Evolutionary conservation across 768 basidiomycete genomes (phyloP).

Genomic region (Pleurotus tuber-regium): DNA sequence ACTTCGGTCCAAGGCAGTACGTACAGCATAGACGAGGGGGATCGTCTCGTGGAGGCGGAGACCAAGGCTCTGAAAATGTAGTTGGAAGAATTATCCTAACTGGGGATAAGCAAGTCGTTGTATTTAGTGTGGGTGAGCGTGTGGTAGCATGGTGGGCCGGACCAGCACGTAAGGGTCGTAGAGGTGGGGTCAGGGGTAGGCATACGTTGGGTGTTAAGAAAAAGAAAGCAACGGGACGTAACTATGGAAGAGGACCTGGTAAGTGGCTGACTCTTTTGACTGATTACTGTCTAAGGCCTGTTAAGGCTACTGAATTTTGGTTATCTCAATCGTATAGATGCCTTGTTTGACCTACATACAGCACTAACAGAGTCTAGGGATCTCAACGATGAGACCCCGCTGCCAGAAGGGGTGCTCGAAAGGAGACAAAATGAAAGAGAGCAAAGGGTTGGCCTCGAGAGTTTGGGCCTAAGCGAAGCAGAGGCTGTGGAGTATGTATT

Average conservation of each 20-base stretch:
- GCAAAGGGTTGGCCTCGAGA: slow-evolving; percentile 53
- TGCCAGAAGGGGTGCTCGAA: slow-evolving; percentile 35
- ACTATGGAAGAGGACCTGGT: slow-evolving; percentile 49
- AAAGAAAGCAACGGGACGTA: slow-evolving; percentile 30
- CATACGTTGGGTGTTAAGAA: slow-evolving; percentile 21
- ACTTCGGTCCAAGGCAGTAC: slow-evolving; percentile 34
- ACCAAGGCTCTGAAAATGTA: slow-evolving; percentile 27
- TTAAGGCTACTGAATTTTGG: no score
- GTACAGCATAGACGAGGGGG: slow-evolving; percentile 39
- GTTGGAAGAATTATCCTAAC: slow-evolving; percentile 60
- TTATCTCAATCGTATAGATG: no score
- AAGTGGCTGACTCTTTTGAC: slow-evolving; percentile 19
- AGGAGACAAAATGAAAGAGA: slow-evolving; percentile 54
- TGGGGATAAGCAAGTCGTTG: slow-evolving; percentile 48
- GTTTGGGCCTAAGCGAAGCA: slow-evolving; percentile 68
- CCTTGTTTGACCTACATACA: slow-evolving; percentile 60
- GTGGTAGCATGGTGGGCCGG: slow-evolving; percentile 72
- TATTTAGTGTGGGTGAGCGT: slow-evolving; percentile 58
- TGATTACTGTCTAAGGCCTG: slow-evolving; percentile 4
- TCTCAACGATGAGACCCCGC: not conserved
- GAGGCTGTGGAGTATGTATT: slow-evolving; percentile 79
- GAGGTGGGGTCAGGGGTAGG: slow-evolving; percentile 33
- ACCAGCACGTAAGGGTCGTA: slow-evolving; percentile 26
- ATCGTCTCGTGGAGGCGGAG: slow-evolving; percentile 17
- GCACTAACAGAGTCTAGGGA: slow-evolving; percentile 58